Base-by-base conservation (phyloP, 2,329 filamentous ascomycete genomes). In the Trichophyton benhamiae region DNA sequence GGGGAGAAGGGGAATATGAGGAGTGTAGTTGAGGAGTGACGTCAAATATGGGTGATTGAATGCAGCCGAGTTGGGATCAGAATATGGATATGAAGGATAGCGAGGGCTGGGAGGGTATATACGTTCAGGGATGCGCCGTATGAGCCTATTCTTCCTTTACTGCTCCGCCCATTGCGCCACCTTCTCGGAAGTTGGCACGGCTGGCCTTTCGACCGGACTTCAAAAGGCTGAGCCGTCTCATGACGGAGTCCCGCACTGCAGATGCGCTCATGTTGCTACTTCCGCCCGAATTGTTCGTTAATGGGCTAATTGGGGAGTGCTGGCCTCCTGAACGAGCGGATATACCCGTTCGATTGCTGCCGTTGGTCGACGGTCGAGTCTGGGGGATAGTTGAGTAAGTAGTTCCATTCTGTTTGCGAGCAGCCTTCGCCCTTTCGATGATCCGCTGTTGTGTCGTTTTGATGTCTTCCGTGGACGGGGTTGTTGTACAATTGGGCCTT, bases 191-290 rank as follows among this genome's bases (percentile, higher is more conserved):
- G 70, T 77, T 80, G 62, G 69, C 76, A 71, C 83, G 86, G 69
- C 81, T 84, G 53, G 77, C 77, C 76, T 88, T 89, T 72, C 85
- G 86, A 33, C 87, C 86, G 58, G 91, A 79, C 71, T 87, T 88
- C 69, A 95, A 78, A 68, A 91, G 78, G 71, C 88, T 94, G 66
- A 95, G 79, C 69, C 90, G 78, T 76, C 90, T 92, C 75, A 86
- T 84, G 66, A 95, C 82, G 62, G 85, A 87, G 41, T 82, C 83
- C 59, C 82, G 82, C 68, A 72, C 70, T 25, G 69, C 71, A 42
- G 67, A 63, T 22, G 65, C 63, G 57, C 61, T 66, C 11, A 59
- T 65, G 44, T 48, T 48, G 46, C 25, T 49, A 25, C 30, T 46
- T 38, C 30, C 58, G 42, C 49, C 53, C 27, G 57, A 25, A 8